These are phyloP conservation scores for Talaromyces sp. DNA, from an alignment of 2,329 filamentous ascomycete species.

Conservation along the genomic window DNA sequence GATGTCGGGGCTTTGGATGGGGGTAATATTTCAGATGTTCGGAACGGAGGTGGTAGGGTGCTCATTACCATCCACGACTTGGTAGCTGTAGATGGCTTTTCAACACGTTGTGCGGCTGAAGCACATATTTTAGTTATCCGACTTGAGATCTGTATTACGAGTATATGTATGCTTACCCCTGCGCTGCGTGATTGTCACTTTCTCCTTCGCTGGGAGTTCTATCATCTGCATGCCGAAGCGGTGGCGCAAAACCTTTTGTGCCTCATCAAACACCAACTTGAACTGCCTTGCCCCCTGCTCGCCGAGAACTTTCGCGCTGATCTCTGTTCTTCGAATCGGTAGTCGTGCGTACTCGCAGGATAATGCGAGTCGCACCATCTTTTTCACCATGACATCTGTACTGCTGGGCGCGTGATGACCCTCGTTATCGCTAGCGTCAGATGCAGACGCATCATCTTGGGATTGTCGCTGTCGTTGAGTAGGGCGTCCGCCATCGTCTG, in stretches of 20 bases:
- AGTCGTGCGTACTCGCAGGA: slow-evolving; percentile 58
- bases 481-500: slow-evolving; percentile 2
- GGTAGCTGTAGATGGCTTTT: slow-evolving; percentile 47
- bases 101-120: slow-evolving; percentile 49
- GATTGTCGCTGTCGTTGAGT: slow-evolving; percentile 15
- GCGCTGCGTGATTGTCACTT: slow-evolving; percentile 73
- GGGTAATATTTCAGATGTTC: slow-evolving; percentile 61
- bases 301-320: slow-evolving; percentile 66
- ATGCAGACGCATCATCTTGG: slow-evolving; percentile 16
- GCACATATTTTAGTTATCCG: background rate
- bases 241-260: slow-evolving; percentile 66
- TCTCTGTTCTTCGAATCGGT: slow-evolving; percentile 56
- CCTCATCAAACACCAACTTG: slow-evolving; percentile 69
- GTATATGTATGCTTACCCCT: slow-evolving; percentile 53
- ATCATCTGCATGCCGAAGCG: slow-evolving; percentile 91
- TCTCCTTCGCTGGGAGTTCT: slow-evolving; percentile 77
- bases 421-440: slow-evolving; percentile 20
- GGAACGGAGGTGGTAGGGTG: slow-evolving; percentile 65
- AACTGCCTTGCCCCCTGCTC: slow-evolving; percentile 65
- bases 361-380: slow-evolving; percentile 59
- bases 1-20: slow-evolving; percentile 64
- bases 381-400: slow-evolving; percentile 52
- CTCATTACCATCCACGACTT: slow-evolving; percentile 73
- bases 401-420: slow-evolving; percentile 28
- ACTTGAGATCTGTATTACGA: background rate